These are phyloP conservation scores for Trichoderma atrobrunneum DNA, from an alignment of 2,329 filamentous ascomycete species.

Conservation along the genomic window DNA sequence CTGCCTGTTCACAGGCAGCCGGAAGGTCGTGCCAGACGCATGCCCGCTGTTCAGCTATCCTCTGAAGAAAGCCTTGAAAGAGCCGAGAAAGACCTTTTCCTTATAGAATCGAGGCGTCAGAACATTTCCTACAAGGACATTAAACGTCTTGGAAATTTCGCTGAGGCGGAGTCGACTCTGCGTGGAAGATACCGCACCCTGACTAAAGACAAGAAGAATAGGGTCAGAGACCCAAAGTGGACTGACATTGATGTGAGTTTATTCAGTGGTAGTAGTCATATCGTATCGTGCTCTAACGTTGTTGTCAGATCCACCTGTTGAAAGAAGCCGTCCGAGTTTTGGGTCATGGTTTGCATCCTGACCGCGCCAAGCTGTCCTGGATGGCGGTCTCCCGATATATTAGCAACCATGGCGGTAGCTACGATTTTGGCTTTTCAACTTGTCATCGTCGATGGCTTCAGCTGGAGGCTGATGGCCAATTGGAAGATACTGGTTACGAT, in stretches of 20 bases:
- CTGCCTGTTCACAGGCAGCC: not conserved
- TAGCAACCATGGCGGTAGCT: constrained; percentile 49
- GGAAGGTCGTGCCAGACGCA: not conserved
- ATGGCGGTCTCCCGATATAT: constrained; percentile 57
- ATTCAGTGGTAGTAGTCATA: not conserved
- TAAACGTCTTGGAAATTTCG: constrained; percentile 50
- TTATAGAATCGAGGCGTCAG: constrained; percentile 52
- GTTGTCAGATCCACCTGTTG: constrained; percentile 33
- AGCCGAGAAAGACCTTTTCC: constrained; percentile 39
- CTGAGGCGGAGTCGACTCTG: constrained; percentile 69
- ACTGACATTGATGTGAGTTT: constrained; percentile 57
- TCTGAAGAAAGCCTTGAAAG: not conserved
- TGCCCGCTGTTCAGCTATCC: not conserved
- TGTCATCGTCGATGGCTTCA: constrained; percentile 58
- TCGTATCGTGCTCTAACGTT: not conserved
- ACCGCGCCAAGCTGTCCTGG: constrained; percentile 50
- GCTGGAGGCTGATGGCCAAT: constrained; percentile 1
- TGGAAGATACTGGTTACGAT: not conserved
- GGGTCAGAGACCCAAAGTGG: constrained; percentile 67
- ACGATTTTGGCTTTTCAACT: constrained; percentile 58
- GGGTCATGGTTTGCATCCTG: constrained; percentile 30
- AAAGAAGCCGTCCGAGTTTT: constrained; percentile 42
- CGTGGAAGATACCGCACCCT: constrained; percentile 65
- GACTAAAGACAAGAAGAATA: constrained; percentile 59
- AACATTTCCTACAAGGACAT: constrained; percentile 68